These are phyloP conservation scores for Boletus sensibilis DNA, from an alignment of 768 basidiomycete genomes.

Conservation along the genomic window DNA sequence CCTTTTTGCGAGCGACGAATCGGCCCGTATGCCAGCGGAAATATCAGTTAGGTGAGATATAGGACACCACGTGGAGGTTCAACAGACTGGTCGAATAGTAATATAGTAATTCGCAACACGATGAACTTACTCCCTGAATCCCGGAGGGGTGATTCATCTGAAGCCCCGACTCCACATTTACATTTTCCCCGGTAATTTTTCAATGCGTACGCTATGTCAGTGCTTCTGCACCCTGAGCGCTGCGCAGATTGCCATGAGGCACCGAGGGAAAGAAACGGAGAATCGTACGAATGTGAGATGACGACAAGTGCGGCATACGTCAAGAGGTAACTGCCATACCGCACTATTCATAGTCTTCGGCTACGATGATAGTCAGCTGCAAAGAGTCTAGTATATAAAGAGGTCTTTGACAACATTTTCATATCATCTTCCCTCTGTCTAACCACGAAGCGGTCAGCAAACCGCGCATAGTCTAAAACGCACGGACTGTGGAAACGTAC, in stretches of 20 bases:
- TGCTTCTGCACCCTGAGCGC: background rate
- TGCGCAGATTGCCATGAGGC: slow-evolving; percentile 3
- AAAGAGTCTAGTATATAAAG: slow-evolving; percentile 5
- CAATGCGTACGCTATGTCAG: background rate
- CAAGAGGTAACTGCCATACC: background rate
- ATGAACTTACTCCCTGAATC: background rate
- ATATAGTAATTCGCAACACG: background rate
- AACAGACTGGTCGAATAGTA: background rate
- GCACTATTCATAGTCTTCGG: slow-evolving; percentile 10
- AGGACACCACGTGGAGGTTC: background rate
- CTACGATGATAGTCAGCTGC: background rate
- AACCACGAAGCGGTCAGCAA: slow-evolving; percentile 3
- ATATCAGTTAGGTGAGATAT: background rate
- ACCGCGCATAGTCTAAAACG: background rate
- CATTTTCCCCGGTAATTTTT: background rate
- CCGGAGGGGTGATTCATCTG: background rate
- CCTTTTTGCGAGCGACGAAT: background rate
- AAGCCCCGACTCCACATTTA: background rate
- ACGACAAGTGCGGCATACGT: background rate
- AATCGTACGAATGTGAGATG: slow-evolving; percentile 6
- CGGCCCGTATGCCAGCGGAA: background rate
- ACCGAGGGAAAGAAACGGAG: slow-evolving; percentile 5
- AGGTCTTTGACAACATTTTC: background rate
- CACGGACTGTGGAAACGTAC: background rate
- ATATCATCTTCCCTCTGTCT: background rate